Base-by-base conservation (phyloP, 805 yeast genomes). In the Saccharomyces jurei region DNA sequence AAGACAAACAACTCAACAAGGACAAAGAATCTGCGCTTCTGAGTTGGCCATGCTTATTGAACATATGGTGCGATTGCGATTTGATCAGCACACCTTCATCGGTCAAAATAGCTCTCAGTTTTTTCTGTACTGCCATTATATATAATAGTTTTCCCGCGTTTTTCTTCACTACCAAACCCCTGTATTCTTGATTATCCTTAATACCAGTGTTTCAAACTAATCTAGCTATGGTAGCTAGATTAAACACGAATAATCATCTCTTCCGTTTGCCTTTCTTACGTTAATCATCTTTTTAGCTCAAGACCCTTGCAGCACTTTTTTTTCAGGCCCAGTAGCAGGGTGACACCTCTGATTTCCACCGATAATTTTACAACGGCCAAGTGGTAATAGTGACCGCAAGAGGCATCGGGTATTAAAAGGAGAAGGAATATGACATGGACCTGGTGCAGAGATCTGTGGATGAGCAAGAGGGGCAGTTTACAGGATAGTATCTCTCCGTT, bases 61-160 rank as follows among this genome's bases (percentile, higher is more conserved):
- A 36, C 44, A 36, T 17, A 32, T 31, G 47, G n/a, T 30, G 41
- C 17, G 22, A 30, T 25, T 70, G 73, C 29, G 65, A 67, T 52
- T 67, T 70, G 17, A 71, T 57, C 27, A 66, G 49, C 29, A 72
- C 66, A 10, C 74, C 75, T 2, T 63, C 64, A 22, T 67, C 71
- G 6, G 66, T 62, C 4, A 71, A 56, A 9, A 63, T 52, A 13
- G 73, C 73, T 14, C 70, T 61, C 3, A 36, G 44, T 36, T 36
- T 36, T 21, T 36, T 36, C 22, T 36, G 44, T 11, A 17, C 25
- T 17, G 25, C 44, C 44, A 36, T 36, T 17, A 14, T 17, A 6
- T 17, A 2, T 36, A 36, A 4, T 36, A 4, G 1, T 6, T 36
- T 17, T 17, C 13, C 8, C 44, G 44, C 22, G 6, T 36, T 17